Evolutionary conservation across 2,329 filamentous ascomycete genomes (phyloP).

Genomic region (Fusarium algeriense): DNA sequence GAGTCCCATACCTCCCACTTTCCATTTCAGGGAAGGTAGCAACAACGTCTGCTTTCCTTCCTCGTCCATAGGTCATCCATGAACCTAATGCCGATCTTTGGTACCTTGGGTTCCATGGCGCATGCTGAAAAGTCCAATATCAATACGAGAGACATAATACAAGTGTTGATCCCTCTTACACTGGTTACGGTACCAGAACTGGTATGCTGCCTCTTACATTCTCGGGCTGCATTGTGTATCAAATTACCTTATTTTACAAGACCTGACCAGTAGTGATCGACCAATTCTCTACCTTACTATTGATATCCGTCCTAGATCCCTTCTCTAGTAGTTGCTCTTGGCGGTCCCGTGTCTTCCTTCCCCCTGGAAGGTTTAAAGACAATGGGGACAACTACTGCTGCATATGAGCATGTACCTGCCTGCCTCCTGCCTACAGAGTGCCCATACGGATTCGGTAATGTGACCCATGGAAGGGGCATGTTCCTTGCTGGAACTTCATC

Average conservation of each 20-base stretch:
- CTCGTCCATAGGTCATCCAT: conserved; percentile 2
- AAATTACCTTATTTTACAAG: conserved; percentile 3
- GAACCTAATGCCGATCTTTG: conserved; percentile 2
- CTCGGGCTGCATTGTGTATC: conserved; percentile 7
- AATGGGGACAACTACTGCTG: conserved; percentile 14
- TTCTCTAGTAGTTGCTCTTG: conserved; percentile 33
- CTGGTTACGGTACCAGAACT: background rate
- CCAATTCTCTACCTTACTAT: conserved; percentile 9
- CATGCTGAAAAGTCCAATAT: conserved; percentile 11
- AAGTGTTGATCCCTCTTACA: background rate
- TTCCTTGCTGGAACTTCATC: conserved; percentile 7
- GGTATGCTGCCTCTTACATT: background rate
- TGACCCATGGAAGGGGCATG: background rate
- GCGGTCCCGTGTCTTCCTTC: conserved; percentile 16
- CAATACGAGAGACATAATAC: background rate
- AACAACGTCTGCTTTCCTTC: conserved; percentile 16
- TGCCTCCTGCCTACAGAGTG: background rate
- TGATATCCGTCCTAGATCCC: conserved; percentile 9
- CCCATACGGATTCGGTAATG: background rate
- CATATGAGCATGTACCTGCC: conserved; percentile 12
- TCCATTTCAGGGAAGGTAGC: conserved; percentile 16
- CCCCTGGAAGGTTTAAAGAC: conserved; percentile 9
- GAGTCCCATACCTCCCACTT: conserved; percentile 14
- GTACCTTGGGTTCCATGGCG: background rate
- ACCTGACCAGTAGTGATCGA: conserved; percentile 21